Base-by-base conservation (phyloP, 116 monocot species). In the Thalassia testudinum region DNA sequence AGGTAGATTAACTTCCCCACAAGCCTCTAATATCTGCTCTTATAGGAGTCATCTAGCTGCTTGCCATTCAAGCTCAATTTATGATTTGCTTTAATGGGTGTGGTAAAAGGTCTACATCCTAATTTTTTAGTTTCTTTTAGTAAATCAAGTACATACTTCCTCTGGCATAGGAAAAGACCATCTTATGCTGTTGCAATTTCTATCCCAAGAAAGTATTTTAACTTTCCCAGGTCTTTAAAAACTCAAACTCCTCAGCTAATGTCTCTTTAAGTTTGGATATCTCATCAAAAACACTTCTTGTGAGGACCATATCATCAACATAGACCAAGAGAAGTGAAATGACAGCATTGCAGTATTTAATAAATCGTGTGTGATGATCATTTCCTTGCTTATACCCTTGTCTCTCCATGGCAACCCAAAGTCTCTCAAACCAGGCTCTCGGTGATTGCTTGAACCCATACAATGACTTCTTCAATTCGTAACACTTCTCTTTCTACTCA, bases 391-490 rank as follows among this genome's bases (percentile, higher is more conserved):
- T n/a, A 18, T 62, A 61, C 1, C 21, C 55, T 34, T 47, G 47
- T 0, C 8, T 12, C 0, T 5, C 19, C 48, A 68, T 68, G 2
- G 26, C 37, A 7, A 23, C 29, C 21, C 37, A 42, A 21, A 58
- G 42, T 12, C 50, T 21, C 15, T 37, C 52, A 42, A 66, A 66
- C 58, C 50, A 59, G 5, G 58, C 50, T 51, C 52, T 50, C 0
- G 66, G 42, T 18, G 58, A 58, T 58, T 58, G 43, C 22, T 61
- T 68, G 1, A 68, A 20, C 5, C 60, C 61, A 61, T 50, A 50
- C 50, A 21, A 0, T 22, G 22, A n/a, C 18, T 21, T 5, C 0
- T 50, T 24, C 23, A 21, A 5, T 21, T 13, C 13, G 24, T 13
- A 12, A 34, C 30, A 34, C 30, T 50, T 22, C 22, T 50, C 5